Base-by-base conservation (phyloP, 495 filamentous ascomycete genomes). In the Hypomontagnella submonticulosa region DNA sequence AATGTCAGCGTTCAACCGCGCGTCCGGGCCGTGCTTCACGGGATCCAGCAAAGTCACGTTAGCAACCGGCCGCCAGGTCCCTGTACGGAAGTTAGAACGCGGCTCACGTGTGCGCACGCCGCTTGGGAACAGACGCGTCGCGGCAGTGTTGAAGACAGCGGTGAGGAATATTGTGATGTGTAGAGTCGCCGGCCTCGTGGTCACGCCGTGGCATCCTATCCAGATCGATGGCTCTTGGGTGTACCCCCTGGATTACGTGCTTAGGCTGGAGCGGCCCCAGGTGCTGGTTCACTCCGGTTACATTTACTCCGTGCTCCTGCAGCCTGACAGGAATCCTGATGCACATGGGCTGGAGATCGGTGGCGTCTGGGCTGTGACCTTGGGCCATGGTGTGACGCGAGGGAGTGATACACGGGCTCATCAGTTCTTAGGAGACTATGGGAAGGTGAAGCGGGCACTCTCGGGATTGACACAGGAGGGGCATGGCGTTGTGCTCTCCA, bases 171-270 rank as follows among this genome's bases (percentile, higher is more conserved):
- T 38, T 36, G 15, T 4, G 0, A 74, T 78, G 70, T 74, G 69
- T 33, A 66, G 40, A 33, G 49, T 76, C 5, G 61, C 37, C 30
- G 55, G 43, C 2, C 41, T 73, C 9, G 20, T 77, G 32, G 69
- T 78, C 27, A 81, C 80, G 47, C 76, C 76, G 44, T 81, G 74
- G 74, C 80, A 83, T 63, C 80, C 80, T 2, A 67, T 82, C 32
- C 51, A 13, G 15, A 13, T 44, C 38, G 44, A 36, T 15, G 41
- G 36, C 12, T 27, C 18, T 12, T 83, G 79, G 79, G 41, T 46
- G 8, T 81, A 80, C 46, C 80, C 80, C 0, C 67, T 34, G 16
- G 41, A 76, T 11, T 33, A 74, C n/a, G 40, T 69, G 20, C 30
- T 56, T 8, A 18, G 33, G 3, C 41, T 33, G 46, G 71, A 38